Conservation (phyloP, 2,329 filamentous ascomycete species). For the Calonectria multiphialidica region DNA sequence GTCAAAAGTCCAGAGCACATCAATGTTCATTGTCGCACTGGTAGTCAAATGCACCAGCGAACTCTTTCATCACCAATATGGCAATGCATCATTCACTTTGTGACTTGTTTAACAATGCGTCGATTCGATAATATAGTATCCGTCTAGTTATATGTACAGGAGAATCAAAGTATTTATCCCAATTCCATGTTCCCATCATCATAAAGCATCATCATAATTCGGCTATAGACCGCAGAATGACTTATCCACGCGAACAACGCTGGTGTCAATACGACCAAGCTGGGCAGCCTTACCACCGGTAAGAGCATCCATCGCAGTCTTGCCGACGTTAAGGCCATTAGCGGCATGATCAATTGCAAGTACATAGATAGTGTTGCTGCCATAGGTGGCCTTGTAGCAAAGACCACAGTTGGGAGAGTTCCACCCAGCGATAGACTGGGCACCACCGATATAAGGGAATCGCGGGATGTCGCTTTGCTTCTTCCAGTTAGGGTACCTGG, state of each 20-base stretch:
- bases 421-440: constrained; percentile 64
- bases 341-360: constrained; percentile 66
- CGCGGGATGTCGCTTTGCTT: constrained; percentile 63
- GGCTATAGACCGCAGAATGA: constrained; percentile 55
- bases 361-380: constrained; percentile 64
- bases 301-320: constrained; percentile 66
- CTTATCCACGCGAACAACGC: constrained; percentile 55
- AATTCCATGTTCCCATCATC: neutral
- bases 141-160: neutral
- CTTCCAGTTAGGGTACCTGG: constrained; percentile 67
- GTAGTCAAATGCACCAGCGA: no score
- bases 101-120: neutral
- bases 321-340: constrained; percentile 67
- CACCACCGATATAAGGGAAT: constrained; percentile 69
- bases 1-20: no score
- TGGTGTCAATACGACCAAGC: constrained; percentile 66
- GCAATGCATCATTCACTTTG: no score
- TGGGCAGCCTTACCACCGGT: constrained; percentile 62
- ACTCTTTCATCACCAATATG: no score
- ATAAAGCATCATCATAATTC: neutral
- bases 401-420: constrained; percentile 69
- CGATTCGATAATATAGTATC: no score
- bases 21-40: no score
- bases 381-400: constrained; percentile 68
- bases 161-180: neutral